A percentile compares a stretch with the other conserved stretches of the same genome.
phyloP scores from a whole-genome alignment of 2,329 filamentous ascomycete genomes.

The Pyrenochaeta sp. region DNA sequence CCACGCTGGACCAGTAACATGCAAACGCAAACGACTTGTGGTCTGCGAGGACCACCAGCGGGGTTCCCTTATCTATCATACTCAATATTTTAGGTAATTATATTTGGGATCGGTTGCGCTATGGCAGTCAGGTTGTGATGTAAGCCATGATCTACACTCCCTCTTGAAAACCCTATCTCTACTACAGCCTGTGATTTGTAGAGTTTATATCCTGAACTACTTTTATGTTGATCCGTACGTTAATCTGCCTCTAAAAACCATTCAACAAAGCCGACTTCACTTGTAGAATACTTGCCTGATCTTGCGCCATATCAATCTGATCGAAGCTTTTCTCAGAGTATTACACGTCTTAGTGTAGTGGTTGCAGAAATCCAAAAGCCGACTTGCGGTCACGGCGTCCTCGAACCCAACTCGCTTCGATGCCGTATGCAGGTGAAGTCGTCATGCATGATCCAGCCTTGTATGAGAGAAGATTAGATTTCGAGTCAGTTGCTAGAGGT shows the following conservation, averaged over 20 bases:
- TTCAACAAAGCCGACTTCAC: slow-evolving; percentile 9
- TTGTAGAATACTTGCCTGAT: slow-evolving; percentile 8
- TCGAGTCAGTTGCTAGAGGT: background rate
- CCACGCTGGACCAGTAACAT: background rate
- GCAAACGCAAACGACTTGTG: background rate
- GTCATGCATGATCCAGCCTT: slow-evolving; percentile 9
- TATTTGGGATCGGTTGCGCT: no score
- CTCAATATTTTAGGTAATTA: no score
- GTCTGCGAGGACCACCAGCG: no score
- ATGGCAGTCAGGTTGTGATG: no score
- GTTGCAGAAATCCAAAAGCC: slow-evolving; percentile 14
- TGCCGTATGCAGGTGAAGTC: slow-evolving; percentile 15
- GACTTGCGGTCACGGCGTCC: slow-evolving; percentile 1
- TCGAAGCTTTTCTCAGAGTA: slow-evolving; percentile 5
- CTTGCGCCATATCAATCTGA: slow-evolving; percentile 9
- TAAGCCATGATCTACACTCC: no score
- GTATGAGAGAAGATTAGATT: slow-evolving; percentile 1
- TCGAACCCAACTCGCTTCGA: background rate
- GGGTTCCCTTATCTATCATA: no score
- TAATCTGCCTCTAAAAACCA: slow-evolving; percentile 6
- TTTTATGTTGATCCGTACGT: slow-evolving; percentile 25
- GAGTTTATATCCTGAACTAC: slow-evolving; percentile 1
- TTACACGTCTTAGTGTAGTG: slow-evolving; percentile 18
- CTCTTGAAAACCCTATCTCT: background rate
- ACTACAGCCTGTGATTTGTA: no score